Conservation (phyloP, 2,329 filamentous ascomycete species). For the Trichophyton mentagrophytes region DNA sequence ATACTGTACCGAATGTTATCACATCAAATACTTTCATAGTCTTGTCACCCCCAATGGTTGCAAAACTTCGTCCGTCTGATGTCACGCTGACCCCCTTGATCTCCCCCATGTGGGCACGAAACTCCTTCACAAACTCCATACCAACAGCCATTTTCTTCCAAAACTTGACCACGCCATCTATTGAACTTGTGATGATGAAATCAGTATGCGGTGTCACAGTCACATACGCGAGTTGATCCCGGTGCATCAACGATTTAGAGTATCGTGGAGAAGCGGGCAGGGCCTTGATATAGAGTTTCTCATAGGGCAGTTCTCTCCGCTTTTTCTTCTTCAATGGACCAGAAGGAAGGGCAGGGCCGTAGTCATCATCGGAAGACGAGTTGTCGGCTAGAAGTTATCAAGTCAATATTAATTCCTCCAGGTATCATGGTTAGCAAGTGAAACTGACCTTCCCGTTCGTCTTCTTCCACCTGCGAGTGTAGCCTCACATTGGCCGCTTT, state of each 20-base stretch:
- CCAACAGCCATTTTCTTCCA: slow-evolving; percentile 91
- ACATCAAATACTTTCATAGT: slow-evolving; percentile 47
- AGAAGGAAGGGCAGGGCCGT: slow-evolving; percentile 81
- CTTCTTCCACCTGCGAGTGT: slow-evolving; percentile 5
- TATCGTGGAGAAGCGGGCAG: slow-evolving; percentile 71
- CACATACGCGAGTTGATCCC: slow-evolving; percentile 79
- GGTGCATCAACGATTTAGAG: slow-evolving; percentile 96
- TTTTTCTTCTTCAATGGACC: slow-evolving; percentile 72
- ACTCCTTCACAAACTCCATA: slow-evolving; percentile 97
- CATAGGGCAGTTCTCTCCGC: slow-evolving; percentile 75
- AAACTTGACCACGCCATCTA: slow-evolving; percentile 96
- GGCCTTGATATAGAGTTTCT: slow-evolving; percentile 87
- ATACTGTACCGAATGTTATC: slow-evolving; percentile 56
- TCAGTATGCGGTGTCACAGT: slow-evolving; percentile 84
- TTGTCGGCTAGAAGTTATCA: slow-evolving; percentile 28
- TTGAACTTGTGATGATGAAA: slow-evolving; percentile 85
- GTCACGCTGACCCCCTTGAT: slow-evolving; percentile 75
- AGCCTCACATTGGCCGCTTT: slow-evolving; percentile 2
- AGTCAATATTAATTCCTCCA: background rate
- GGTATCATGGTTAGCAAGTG: background rate
- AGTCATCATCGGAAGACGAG: slow-evolving; percentile 76
- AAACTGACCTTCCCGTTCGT: background rate
- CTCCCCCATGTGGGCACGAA: slow-evolving; percentile 76
- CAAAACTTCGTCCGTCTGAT: slow-evolving; percentile 83
- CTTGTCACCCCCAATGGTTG: slow-evolving; percentile 56